These are phyloP conservation scores for Fusarium sp. DNA, from an alignment of 2,329 filamentous ascomycete species.

Conservation along the genomic window DNA sequence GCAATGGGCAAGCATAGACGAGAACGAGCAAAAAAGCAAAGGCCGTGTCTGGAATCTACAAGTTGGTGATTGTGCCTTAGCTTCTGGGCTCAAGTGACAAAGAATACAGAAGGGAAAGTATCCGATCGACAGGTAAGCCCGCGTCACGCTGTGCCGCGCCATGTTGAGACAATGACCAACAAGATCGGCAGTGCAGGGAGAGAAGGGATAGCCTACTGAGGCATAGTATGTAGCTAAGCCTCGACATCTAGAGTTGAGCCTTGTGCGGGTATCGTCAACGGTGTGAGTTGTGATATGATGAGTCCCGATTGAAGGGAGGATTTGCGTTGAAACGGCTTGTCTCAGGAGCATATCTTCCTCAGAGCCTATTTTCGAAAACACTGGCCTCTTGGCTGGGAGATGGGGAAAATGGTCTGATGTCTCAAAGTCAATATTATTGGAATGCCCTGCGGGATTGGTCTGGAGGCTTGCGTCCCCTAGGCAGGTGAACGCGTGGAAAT, in stretches of 20 bases:
- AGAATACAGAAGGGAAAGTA: background rate
- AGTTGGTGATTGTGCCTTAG: conserved; percentile 11
- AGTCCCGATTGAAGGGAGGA: background rate
- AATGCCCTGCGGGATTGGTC: conserved; percentile 11
- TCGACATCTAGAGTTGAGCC: background rate
- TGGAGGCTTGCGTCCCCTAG: background rate
- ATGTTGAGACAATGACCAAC: conserved; percentile 19
- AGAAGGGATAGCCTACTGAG: background rate
- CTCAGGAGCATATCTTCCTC: background rate
- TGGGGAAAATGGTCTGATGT: background rate
- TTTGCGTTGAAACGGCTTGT: conserved; percentile 4
- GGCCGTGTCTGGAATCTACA: conserved; percentile 2
- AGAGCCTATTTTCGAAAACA: background rate
- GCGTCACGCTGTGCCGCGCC: conserved; percentile 12
- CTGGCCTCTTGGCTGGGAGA: background rate
- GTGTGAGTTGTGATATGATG: background rate
- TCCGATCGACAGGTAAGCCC: conserved; percentile 26
- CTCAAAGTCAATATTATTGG: conserved; percentile 14
- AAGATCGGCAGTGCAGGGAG: conserved; percentile 12
- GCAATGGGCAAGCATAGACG: conserved; percentile 11
- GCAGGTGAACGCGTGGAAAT: conserved; percentile 4
- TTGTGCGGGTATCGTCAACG: background rate
- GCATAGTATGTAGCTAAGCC: background rate
- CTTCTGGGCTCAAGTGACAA: conserved; percentile 3
- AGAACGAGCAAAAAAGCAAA: background rate